Base-by-base conservation (phyloP, 192 early-diverging fungal species). In the Neocallimastix lanati region DNA sequence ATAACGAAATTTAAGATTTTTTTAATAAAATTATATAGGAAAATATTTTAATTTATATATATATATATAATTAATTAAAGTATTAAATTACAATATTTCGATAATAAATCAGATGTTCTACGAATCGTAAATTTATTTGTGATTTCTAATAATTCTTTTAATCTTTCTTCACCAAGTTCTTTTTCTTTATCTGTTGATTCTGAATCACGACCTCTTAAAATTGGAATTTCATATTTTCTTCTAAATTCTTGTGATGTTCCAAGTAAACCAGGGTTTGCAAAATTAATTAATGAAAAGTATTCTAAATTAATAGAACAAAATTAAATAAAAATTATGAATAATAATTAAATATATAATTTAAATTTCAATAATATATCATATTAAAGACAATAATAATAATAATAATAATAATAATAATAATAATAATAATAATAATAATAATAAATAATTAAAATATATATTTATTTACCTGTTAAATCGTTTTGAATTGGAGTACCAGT, bases 101-200 rank as follows among this genome's bases (percentile, higher is more conserved):
- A 93, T 58, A 99, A 84, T 79, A 99, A 86, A 78, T 98, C 96
- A 77, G 98, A 96, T 11, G 96, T 99, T 50, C 98, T 88, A 15
- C 98, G 91, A 84, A 99, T 98, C 78, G 97, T 99, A 80, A 99
- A 97, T 80, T 93, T 93, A 84, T 93, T 95, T 21, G 95, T 96
- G 77, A 97, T 90, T 21, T 83, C 85, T 76, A 93, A 91, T 6
- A 99, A 87, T 82, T 99, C 96, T 0, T 86, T 50, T 27, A 99
- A 86, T 78, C 93, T 95, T 82, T 91, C 88, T 80, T 98, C 95
- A 82, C 96, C 94, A 6, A 84, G 80, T 76, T 90, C 82, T 29
- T 91, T 87, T 35, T 96, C 97, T 29, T 88, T 85, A 15, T 94
- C 93, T 0, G 92, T 88, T 6, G 98, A 96, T 81, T 93, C 89